Percentiles rank a stretch among this genome's conserved stretches.
These are phyloP conservation scores for Penicillium hesseltinei DNA, from an alignment of 2,329 filamentous ascomycete genomes.

Conservation along the genomic window DNA sequence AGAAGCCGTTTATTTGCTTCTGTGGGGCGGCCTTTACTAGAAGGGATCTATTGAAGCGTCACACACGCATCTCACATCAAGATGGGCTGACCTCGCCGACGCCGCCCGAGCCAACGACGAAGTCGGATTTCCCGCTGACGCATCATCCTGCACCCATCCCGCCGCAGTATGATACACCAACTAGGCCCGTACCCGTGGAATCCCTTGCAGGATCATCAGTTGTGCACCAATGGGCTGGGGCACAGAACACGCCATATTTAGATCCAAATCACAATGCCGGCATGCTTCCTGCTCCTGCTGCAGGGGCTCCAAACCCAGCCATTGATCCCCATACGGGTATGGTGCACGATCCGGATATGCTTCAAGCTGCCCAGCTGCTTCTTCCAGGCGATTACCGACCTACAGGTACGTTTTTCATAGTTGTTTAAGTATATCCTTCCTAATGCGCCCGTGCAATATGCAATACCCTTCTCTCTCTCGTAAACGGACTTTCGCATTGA, in stretches of 20 bases:
- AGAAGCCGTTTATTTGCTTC: conserved; percentile 38
- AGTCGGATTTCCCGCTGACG: conserved; percentile 18
- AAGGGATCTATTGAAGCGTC: conserved; percentile 36
- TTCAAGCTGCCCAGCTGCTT: conserved; percentile 36
- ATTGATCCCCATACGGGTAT: conserved; percentile 23
- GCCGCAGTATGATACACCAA: conserved; percentile 23
- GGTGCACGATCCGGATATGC: conserved; percentile 40
- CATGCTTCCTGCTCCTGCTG: conserved; percentile 21
- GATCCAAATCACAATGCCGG: conserved; percentile 19
- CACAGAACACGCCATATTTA: conserved; percentile 28
- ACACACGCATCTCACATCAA: conserved; percentile 35
- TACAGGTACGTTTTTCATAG: conserved; percentile 18
- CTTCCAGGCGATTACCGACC: conserved; percentile 32
- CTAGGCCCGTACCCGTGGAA: conserved; percentile 22
- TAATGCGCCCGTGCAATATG: not conserved
- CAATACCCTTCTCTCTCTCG: too few relatives aligned
- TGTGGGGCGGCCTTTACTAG: conserved; percentile 38
- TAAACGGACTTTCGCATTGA: too few relatives aligned
- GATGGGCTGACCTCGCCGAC: conserved; percentile 32
- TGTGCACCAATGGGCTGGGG: conserved; percentile 30
- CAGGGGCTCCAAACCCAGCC: conserved; percentile 10
- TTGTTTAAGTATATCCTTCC: not conserved
- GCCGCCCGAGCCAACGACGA: conserved; percentile 24
- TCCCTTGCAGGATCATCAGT: conserved; percentile 23
- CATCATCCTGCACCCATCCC: conserved; percentile 16